These are phyloP conservation scores for Lanzia echinophila DNA, from an alignment of 2,329 filamentous ascomycete species.

Conservation along the genomic window DNA sequence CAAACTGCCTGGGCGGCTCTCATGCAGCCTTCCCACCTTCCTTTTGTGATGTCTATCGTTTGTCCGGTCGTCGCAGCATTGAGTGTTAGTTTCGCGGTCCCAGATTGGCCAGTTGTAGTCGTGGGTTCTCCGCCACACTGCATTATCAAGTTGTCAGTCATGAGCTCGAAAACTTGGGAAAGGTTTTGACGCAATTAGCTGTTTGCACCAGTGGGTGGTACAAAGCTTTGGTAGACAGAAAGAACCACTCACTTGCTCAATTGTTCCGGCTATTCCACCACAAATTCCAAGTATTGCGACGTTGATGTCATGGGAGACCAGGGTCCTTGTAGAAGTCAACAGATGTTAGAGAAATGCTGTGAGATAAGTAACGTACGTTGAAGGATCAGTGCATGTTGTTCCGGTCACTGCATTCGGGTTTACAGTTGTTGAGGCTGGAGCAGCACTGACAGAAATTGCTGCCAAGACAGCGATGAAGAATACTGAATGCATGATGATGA, in stretches of 20 bases:
- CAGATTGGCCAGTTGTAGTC: slow-evolving; percentile 40
- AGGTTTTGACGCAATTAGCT: no score
- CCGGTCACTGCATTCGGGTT: slow-evolving; percentile 29
- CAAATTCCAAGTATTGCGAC: slow-evolving; percentile 44
- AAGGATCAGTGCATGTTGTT: slow-evolving; percentile 30
- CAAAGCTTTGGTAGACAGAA: neutral
- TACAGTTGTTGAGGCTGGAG: slow-evolving; percentile 16
- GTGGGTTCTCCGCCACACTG: slow-evolving; percentile 40
- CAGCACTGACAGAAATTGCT: slow-evolving; percentile 1
- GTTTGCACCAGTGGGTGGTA: no score
- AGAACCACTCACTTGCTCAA: slow-evolving; percentile 21
- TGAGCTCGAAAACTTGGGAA: no score
- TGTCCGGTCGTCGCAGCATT: slow-evolving; percentile 36
- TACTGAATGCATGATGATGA: neutral
- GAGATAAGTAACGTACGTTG: slow-evolving; percentile 19
- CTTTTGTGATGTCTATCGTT: slow-evolving; percentile 47
- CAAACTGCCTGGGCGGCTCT: slow-evolving; percentile 37
- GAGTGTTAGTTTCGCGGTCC: slow-evolving; percentile 43
- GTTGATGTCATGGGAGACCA: slow-evolving; percentile 38
- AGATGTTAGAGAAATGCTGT: neutral
- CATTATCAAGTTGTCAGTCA: neutral
- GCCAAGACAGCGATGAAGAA: neutral
- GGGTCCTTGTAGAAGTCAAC: slow-evolving; percentile 12
- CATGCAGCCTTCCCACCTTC: slow-evolving; percentile 47
- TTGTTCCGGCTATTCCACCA: slow-evolving; percentile 41